Conservation (phyloP, 2,329 filamentous ascomycete genomes). For the Sclerotinia spermophila region DNA sequence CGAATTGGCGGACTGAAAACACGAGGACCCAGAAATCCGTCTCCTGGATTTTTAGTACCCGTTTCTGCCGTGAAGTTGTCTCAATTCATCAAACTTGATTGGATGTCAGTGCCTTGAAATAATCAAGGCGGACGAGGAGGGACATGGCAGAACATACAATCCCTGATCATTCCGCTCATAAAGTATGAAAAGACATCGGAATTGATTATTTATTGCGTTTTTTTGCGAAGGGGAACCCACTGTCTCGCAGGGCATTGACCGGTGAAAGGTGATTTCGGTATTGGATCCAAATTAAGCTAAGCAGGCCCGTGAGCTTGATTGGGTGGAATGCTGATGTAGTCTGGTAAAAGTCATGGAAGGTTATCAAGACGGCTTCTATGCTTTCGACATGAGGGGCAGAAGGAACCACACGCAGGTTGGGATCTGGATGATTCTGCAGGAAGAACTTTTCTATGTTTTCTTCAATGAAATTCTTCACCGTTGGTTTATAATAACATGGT, state of each 20-base stretch:
- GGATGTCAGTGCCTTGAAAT: not conserved
- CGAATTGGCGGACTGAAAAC: conserved; percentile 15
- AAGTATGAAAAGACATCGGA: conserved; percentile 6
- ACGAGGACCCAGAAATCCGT: conserved; percentile 17
- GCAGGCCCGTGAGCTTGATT: not conserved
- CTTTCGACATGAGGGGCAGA: conserved; percentile 13
- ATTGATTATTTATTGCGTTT: not conserved
- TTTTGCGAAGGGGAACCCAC: not conserved
- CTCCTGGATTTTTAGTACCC: conserved; percentile 16
- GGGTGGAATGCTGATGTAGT: conserved; percentile 4
- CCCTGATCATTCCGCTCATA: conserved; percentile 17
- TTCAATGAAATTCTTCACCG: conserved; percentile 9
- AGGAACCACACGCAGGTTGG: not conserved
- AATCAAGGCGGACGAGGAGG: conserved; percentile 15
- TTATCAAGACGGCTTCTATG: conserved; percentile 9
- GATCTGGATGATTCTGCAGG: conserved; percentile 10
- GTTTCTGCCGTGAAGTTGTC: conserved; percentile 14
- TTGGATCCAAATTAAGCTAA: conserved; percentile 5
- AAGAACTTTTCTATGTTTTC: conserved; percentile 1
- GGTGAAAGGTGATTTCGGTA: conserved; percentile 13
- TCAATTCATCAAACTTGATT: conserved; percentile 9
- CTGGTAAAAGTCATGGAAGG: conserved; percentile 17
- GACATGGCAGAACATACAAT: conserved; percentile 9
- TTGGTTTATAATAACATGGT: not conserved
- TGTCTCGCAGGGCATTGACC: conserved; percentile 17